phyloP scores from a whole-genome alignment of 2,329 filamentous ascomycete genomes.

The Graphium sp. region DNA sequence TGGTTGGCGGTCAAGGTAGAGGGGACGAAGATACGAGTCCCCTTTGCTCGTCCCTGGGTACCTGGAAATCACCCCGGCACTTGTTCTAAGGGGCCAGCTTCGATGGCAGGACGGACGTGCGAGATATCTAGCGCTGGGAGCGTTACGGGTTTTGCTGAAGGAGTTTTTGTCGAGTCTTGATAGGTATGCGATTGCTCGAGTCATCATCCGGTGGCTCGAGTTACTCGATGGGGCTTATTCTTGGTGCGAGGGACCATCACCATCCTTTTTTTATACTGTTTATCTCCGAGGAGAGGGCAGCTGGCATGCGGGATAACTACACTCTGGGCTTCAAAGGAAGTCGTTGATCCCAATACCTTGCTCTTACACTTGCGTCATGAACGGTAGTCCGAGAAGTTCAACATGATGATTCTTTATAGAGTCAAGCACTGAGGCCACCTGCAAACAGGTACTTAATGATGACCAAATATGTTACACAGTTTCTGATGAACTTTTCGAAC shows the following conservation, averaged over 20 bases:
- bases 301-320: conserved; percentile 6
- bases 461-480: conserved; percentile 4
- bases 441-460: conserved; percentile 3
- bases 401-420: conserved; percentile 94
- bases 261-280: conserved; percentile 8
- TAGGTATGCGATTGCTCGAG: conserved; percentile 94
- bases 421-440: conserved; percentile 81
- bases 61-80: neutral
- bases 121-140: conserved; percentile 12
- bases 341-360: conserved; percentile 13
- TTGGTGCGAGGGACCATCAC: conserved; percentile 67
- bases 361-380: conserved; percentile 9
- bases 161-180: conserved; percentile 79
- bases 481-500: conserved; percentile 5
- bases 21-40: conserved; percentile 86
- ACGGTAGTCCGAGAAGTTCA: conserved; percentile 32
- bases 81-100: conserved; percentile 4
- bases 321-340: conserved; percentile 24
- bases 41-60: conserved; percentile 2
- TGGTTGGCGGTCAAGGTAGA: conserved; percentile 29
- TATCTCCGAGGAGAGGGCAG: conserved; percentile 6
- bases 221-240: conserved; percentile 99
- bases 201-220: conserved; percentile 25
- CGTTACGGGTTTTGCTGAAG: conserved; percentile 16
- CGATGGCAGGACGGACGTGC: conserved; percentile 11